Evolutionary conservation across 345 rosid genomes (phyloP), one percentile per base, ranked within the genome.

Genomic region (Syzygium aqueum): DNA sequence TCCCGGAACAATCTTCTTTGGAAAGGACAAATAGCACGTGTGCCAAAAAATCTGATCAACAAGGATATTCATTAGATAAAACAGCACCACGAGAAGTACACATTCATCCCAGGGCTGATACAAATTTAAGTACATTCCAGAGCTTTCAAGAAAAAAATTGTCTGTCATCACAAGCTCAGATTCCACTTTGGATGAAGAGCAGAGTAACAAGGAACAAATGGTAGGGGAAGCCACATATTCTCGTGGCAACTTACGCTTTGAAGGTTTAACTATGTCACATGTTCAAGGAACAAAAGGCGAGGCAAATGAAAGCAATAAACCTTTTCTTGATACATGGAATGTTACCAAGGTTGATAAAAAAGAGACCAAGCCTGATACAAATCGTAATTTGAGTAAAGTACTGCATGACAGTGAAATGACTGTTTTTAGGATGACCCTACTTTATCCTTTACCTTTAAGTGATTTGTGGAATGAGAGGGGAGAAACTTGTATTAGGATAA

Each of bases 261-360:
- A 59, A 57, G 83, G 84, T 27, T 65, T 19, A 51, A 78, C 27
- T 84, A 22, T 65, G 27, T 84, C 46, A 85, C 30, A 84, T 82
- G 82, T n/a, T 83, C 77, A 80, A 13, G 85, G 30, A 83, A 87
- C 88, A 85, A 91, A 90, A 84, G 90, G 67, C 40, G 85, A 49
- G 27, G 85, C 88, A 57, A 89, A 61, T 85, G 91, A 88, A 80
- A 89, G 83, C 28, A 88, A 89, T 37, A 90, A 63, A 85, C 53
- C 85, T 85, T 54, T 67, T 91, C 77, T 84, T 87, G 89, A 87
- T 86, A 54, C 86, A 77, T 88, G 63, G 49, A 85, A 46, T 43
- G 90, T 65, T 84, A 86, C 52, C 63, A 56, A 43, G 85, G 89
- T 63, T 43, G 67, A 87, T 84, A 86, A 43, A 43, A 7, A 50